Evolutionary conservation across 164 flowering plant genomes (phyloP), one percentile per base, ranked within the genome.

Genomic region (Piper betle): DNA sequence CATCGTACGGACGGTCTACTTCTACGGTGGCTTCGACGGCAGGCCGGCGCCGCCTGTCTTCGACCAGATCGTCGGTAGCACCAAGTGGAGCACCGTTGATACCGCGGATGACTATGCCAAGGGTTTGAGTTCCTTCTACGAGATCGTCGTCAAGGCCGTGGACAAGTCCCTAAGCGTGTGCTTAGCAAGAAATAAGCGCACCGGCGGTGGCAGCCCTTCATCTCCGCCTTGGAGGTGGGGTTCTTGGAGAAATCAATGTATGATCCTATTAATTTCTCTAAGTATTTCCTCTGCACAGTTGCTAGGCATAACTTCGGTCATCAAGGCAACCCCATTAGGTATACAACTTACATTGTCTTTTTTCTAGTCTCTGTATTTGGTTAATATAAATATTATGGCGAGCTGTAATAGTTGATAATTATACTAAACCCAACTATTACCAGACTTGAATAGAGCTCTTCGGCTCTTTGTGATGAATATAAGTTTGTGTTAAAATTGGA

Each of bases 11-110:
- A 88, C 96, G 0, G 77, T 84, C 0, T 88, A 82, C 63, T 94
- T 75, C 68, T 88, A 94, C 62, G 99, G 99, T n/a, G 83, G 81
- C 4, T 91, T 82, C 59, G 97, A 94, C 66, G 96, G 97, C 15
- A 84, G 87, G 5, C 71, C 73, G 11, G 72, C 61, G 62, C 97
- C 96, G 2, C 91, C 99, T 4, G 84, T 91, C 54, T 94, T 94
- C 56, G 93, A 91, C 63, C 97, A 88, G 72, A 87, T 91, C 61
- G 68, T 94, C 10, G 91, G 82, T 5, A 97, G 97, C 48, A 86
- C 87, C 16, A 82, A 59, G 60, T 94, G 99, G 99, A 75, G 87
- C 61, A 74, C 64, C 1, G 95, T 94, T 3, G 75, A 94, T 62
- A 91, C 97, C 6, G 78, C 85, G 0, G 91, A 77, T 67, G 87